These are phyloP conservation scores for Phytophthora aleatoria DNA, from an alignment of 352 stramenopile genomes.

Conservation along the genomic window DNA sequence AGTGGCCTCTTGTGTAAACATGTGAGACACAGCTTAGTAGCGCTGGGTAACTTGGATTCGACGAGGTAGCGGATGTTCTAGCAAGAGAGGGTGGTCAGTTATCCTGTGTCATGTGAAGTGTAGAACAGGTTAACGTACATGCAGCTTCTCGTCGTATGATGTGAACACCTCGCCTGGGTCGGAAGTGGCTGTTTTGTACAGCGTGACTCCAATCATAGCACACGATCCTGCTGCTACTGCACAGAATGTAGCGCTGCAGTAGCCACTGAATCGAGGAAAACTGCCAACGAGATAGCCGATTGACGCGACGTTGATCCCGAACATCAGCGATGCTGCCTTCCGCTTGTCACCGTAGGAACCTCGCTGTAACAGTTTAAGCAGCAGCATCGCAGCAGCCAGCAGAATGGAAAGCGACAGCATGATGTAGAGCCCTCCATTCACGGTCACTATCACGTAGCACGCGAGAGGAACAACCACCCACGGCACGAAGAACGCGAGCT, in stretches of 20 bases:
- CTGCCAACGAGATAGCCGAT: constrained; percentile 61
- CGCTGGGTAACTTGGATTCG: constrained; percentile 71
- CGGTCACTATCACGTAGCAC: constrained; percentile 45
- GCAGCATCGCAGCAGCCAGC: constrained; percentile 34
- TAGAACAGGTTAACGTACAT: constrained; percentile 36
- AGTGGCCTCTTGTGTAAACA: constrained; percentile 79
- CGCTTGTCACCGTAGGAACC: constrained; percentile 77
- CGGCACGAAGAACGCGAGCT: constrained; percentile 75
- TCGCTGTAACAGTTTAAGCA: constrained; percentile 61
- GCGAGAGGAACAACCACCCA: constrained; percentile 62
- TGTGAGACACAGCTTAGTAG: constrained; percentile 80
- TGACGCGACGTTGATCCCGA: constrained; percentile 78
- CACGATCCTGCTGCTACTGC: constrained; percentile 22
- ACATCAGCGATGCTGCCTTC: constrained; percentile 73
- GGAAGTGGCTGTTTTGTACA: constrained; percentile 60
- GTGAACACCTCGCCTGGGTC: constrained; percentile 73
- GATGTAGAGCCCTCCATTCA: constrained; percentile 42
- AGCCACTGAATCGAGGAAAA: constrained; percentile 42
- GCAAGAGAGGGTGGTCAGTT: not conserved
- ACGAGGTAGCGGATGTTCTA: constrained; percentile 75
- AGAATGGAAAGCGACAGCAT: constrained; percentile 44
- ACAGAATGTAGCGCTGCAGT: constrained; percentile 44
- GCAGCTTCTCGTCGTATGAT: constrained; percentile 68
- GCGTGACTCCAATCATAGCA: constrained; percentile 47
- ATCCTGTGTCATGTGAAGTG: not conserved